Evolutionary conservation across 2,329 filamentous ascomycete genomes (phyloP).

Genomic region (Akanthomyces dipterigenus): DNA sequence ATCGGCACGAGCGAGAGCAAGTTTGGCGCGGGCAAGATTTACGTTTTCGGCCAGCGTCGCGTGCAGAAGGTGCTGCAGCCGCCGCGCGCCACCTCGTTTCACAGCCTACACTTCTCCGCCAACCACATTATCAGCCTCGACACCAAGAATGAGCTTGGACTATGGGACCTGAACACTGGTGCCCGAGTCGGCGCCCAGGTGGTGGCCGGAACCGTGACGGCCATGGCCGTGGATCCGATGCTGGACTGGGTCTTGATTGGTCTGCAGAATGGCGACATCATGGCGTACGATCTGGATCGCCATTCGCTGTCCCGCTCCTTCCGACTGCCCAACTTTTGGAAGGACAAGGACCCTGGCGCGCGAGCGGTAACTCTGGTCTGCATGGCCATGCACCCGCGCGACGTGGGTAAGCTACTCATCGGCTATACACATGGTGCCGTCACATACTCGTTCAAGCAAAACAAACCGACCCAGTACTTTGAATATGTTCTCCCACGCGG

Average conservation of each 20-base stretch:
- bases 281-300: slow-evolving; percentile 90
- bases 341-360: slow-evolving; percentile 60
- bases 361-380: slow-evolving; percentile 59
- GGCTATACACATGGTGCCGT: slow-evolving; percentile 86
- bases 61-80: slow-evolving; percentile 70
- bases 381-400: slow-evolving; percentile 79
- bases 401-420: slow-evolving; percentile 85
- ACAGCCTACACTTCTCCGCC: slow-evolving; percentile 73
- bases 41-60: slow-evolving; percentile 76
- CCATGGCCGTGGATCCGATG: slow-evolving; percentile 76
- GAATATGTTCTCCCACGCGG: slow-evolving; percentile 76
- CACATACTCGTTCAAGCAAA: slow-evolving; percentile 92
- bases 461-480: slow-evolving; percentile 69
- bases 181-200: slow-evolving; percentile 61
- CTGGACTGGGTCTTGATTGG: slow-evolving; percentile 91
- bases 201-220: slow-evolving; percentile 68
- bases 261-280: slow-evolving; percentile 72
- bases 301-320: slow-evolving; percentile 64
- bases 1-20: slow-evolving; percentile 84
- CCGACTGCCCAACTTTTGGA: slow-evolving; percentile 83
- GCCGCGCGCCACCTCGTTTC: slow-evolving; percentile 66
- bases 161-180: slow-evolving; percentile 74
- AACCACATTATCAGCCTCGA: slow-evolving; percentile 83
- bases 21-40: slow-evolving; percentile 81
- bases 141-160: slow-evolving; percentile 72